phyloP scores from a whole-genome alignment of 2,329 filamentous ascomycete species.

The Tolypocladium sp. region DNA sequence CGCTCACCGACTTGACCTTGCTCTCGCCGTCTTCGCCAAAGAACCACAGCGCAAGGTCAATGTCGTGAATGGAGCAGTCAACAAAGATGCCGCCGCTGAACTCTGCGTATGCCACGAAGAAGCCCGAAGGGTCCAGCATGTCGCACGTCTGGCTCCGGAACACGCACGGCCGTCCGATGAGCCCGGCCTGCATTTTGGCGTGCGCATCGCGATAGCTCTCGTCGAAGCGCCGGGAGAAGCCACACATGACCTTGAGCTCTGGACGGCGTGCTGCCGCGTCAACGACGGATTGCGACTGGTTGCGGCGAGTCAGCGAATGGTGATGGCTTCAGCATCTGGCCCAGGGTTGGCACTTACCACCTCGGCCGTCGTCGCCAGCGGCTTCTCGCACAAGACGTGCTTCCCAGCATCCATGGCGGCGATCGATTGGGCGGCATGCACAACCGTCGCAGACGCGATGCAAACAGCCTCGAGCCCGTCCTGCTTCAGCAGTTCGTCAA shows the following conservation, averaged over 20 bases:
- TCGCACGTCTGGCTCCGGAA: conserved; percentile 60
- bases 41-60: conserved; percentile 26
- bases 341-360: conserved; percentile 30
- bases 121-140: conserved; percentile 54
- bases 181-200: conserved; percentile 38
- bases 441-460: conserved; percentile 33
- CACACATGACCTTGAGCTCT: conserved; percentile 50
- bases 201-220: conserved; percentile 53
- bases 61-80: conserved; percentile 61
- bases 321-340: background rate
- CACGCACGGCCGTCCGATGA: conserved; percentile 50
- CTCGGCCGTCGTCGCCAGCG: conserved; percentile 46
- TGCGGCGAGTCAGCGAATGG: background rate
- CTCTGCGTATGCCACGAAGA: conserved; percentile 58
- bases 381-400: conserved; percentile 53
- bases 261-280: conserved; percentile 43
- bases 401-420: conserved; percentile 42
- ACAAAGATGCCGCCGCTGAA: conserved; percentile 62
- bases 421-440: conserved; percentile 48
- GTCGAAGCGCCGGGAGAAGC: conserved; percentile 38
- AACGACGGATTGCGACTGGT: conserved; percentile 47
- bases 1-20: conserved; percentile 15
- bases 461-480: conserved; percentile 30
- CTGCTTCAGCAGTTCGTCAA: conserved; percentile 34
- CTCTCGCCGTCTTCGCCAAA: conserved; percentile 15